Evolutionary conservation across 2,329 filamentous ascomycete genomes (phyloP).

Genomic region (Colletotrichum horii): DNA sequence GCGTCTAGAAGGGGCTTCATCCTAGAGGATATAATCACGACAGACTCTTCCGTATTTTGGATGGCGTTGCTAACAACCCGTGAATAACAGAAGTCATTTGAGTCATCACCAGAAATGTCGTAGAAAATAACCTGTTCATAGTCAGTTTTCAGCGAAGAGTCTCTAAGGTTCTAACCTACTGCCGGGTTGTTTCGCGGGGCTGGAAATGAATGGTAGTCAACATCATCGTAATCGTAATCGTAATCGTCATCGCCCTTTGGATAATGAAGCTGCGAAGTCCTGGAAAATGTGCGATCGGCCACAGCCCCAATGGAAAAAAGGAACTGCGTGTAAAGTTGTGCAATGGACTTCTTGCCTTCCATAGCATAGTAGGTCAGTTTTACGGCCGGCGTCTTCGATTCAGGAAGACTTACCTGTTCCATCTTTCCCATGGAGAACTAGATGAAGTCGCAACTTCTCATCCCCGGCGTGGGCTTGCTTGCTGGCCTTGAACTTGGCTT

Average conservation of each 20-base stretch:
- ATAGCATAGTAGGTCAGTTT: neutral
- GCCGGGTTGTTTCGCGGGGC: slow-evolving; percentile 5
- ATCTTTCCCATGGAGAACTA: neutral
- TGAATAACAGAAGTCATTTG: no score
- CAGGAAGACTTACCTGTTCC: neutral
- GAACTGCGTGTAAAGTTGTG: slow-evolving; percentile 61
- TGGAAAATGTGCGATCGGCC: slow-evolving; percentile 17
- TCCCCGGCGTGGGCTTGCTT: neutral
- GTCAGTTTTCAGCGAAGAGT: slow-evolving; percentile 27
- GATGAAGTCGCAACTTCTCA: neutral
- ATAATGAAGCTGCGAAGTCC: slow-evolving; percentile 21
- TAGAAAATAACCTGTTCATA: neutral
- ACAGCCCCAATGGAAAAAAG: slow-evolving; percentile 32
- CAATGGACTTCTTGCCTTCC: slow-evolving; percentile 63
- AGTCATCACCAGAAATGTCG: neutral
- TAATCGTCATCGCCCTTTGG: no score
- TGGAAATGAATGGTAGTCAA: no score
- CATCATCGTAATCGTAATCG: no score
- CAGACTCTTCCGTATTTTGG: neutral
- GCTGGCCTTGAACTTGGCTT: neutral
- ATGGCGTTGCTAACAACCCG: neutral
- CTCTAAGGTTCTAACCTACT: slow-evolving; percentile 33
- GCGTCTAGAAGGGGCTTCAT: neutral
- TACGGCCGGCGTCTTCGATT: neutral
- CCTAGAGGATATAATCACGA: neutral